phyloP scores from a whole-genome alignment of 148 eudicot genomes.

The Heliosperma pusillum region DNA sequence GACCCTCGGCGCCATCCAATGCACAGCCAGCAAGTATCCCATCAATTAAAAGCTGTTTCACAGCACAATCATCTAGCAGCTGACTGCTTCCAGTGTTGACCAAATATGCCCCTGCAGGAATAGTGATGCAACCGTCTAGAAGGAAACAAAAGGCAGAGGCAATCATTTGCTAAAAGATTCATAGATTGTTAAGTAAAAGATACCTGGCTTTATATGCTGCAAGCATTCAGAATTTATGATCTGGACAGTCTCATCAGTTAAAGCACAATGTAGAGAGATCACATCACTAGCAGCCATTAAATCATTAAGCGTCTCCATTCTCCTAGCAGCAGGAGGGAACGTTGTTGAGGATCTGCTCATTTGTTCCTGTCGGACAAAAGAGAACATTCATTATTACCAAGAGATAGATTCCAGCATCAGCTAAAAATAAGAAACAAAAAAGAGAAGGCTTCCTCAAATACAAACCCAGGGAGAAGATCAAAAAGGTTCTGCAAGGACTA shows the following conservation, averaged over 20 bases:
- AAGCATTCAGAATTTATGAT: conserved; percentile 83
- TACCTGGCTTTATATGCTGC: conserved; percentile 94
- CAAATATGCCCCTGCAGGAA: conserved; percentile 74
- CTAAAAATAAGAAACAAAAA: background rate
- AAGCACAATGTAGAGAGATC: conserved; percentile 84
- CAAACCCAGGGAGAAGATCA: background rate
- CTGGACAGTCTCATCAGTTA: conserved; percentile 88
- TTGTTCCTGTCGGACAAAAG: conserved; percentile 45
- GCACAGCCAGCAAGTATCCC: conserved; percentile 99
- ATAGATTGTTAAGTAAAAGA: conserved; percentile 2
- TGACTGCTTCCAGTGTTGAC: conserved; percentile 98
- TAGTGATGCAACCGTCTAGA: conserved; percentile 5
- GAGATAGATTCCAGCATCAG: background rate
- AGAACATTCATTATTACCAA: background rate
- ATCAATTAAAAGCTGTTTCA: conserved; percentile 91
- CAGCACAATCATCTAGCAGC: conserved; percentile 97
- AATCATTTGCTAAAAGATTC: background rate
- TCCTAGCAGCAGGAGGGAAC: conserved; percentile 93
- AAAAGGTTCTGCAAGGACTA: background rate
- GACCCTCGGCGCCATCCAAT: conserved; percentile 99
- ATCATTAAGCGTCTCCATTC: conserved; percentile 98
- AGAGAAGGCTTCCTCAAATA: background rate
- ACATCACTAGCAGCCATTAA: conserved; percentile 97
- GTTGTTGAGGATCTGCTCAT: conserved; percentile 45
- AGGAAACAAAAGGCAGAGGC: background rate